Conservation (phyloP, 2,329 filamentous ascomycete species). For the Byssoonygena ceratinophila region DNA sequence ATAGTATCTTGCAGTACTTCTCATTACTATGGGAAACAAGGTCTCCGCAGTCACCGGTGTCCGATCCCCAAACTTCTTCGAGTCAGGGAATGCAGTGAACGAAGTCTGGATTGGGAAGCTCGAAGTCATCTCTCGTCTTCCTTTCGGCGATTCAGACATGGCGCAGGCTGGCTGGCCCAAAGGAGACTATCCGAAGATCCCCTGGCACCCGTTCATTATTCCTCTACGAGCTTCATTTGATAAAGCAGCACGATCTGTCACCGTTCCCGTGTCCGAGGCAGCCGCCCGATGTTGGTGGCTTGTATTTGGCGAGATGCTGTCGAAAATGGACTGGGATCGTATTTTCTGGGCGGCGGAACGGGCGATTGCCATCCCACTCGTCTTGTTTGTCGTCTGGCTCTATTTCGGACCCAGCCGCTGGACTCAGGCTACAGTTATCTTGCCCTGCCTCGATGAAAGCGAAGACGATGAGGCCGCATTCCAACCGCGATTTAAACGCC, state of each 20-base stretch:
- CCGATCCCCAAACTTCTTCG: constrained; percentile 27
- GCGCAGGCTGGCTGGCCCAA: constrained; percentile 29
- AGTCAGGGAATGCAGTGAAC: constrained; percentile 31
- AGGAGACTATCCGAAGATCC: constrained; percentile 29
- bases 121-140: constrained; percentile 32
- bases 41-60: constrained; percentile 28
- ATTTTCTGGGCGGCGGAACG: neutral
- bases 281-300: neutral
- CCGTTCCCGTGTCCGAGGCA: neutral
- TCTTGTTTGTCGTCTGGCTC: neutral
- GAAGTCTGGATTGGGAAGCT: constrained; percentile 30
- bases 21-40: constrained; percentile 28
- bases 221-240: constrained; percentile 19
- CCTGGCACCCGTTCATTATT: constrained; percentile 34
- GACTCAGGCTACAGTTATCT: neutral
- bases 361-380: neutral
- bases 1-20: neutral
- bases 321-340: neutral
- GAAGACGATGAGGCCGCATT: neutral
- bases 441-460: neutral
- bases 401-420: neutral
- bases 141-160: constrained; percentile 32
- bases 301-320: neutral
- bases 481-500: neutral
- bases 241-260: constrained; percentile 5